A percentile compares a stretch with the other conserved stretches of the same genome.
These are phyloP conservation scores for Parathielavia hyrcaniae DNA, from an alignment of 495 filamentous ascomycete species.

Conservation along the genomic window DNA sequence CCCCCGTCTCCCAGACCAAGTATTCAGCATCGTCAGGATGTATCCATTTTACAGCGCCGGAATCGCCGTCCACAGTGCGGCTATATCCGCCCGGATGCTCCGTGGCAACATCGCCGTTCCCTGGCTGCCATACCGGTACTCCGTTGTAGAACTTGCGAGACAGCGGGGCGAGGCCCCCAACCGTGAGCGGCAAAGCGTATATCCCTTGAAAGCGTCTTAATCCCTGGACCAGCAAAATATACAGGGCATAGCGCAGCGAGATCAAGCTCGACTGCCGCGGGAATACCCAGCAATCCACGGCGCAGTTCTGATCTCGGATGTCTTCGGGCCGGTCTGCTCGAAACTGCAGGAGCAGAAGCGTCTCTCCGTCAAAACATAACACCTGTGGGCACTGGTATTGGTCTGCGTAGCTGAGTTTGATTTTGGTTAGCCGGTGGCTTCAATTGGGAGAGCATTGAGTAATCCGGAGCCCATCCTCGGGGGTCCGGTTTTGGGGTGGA, in stretches of 20 bases:
- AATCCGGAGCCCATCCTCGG: no score
- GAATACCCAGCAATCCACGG: constrained; percentile 19
- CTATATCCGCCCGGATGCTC: constrained; percentile 1
- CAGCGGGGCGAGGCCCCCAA: neutral
- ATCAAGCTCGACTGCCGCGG: neutral
- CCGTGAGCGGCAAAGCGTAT: neutral
- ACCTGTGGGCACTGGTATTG: constrained; percentile 19
- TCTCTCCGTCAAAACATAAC: constrained; percentile 18
- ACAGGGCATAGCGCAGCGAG: constrained; percentile 4
- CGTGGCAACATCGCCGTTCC: neutral
- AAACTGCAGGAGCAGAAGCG: constrained; percentile 18
- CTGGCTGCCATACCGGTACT: neutral
- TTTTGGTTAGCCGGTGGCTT: neutral
- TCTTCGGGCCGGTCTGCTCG: constrained; percentile 11
- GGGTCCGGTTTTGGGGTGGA: no score
- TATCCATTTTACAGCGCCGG: neutral
- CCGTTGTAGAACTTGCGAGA: neutral
- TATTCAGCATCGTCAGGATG: neutral
- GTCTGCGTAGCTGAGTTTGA: constrained; percentile 6
- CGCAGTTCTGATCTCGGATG: constrained; percentile 6
- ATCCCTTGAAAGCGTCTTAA: constrained; percentile 1
- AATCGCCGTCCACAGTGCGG: neutral
- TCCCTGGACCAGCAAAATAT: constrained; percentile 13
- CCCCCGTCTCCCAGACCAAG: constrained; percentile 3
- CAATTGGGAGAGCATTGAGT: no score